Base-by-base conservation (phyloP, 192 early-diverging fungal genomes). In the Oehlia diaphana region DNA sequence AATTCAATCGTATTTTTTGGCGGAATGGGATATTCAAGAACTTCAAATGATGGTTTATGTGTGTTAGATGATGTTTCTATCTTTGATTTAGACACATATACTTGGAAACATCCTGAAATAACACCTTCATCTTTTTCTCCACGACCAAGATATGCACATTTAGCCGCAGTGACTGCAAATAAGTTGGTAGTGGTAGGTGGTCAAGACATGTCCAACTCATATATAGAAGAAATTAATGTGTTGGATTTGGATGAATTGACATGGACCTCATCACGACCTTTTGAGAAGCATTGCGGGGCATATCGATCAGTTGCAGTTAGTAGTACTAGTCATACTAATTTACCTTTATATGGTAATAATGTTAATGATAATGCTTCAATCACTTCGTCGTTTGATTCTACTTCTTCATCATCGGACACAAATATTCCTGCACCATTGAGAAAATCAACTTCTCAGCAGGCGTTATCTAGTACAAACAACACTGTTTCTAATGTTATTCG, bases 201-300 rank as follows among this genome's bases (percentile, higher is more conserved):
- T 23, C 94, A 95, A 82, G 93, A 95, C 71, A 86, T 93, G 72
- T 87, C 85, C 65, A 93, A 93, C 79, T 89, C 88, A 71, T 95
- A 95, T 78, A 88, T 95, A 8, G 92, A 91, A 80, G 92, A 95
- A 76, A 87, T 94, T 74, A 94, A 94, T 63, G 90, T 95, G 4
- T 86, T 94, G n/a, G 91, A 95, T 78, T 83, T 94, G 72, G 88
- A 88, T 63, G 78, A 86, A 7, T 90, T 88, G 74, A 87, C 86
- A 63, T 95, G 94, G 94, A 87, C 91, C 35, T 82, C 84, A 44
- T 88, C 89, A 9, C 85, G 89, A 83, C 86, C 88, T 53, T 90
- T 95, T 50, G 90, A 92, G 10, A 91, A 92, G 53, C 92, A 93
- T 44, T 91, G 92, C 39, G 94, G 94, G 31, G 90, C 92, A 26